Base-by-base conservation (phyloP, 345 rosid genomes). In the Syzygium aromaticum region DNA sequence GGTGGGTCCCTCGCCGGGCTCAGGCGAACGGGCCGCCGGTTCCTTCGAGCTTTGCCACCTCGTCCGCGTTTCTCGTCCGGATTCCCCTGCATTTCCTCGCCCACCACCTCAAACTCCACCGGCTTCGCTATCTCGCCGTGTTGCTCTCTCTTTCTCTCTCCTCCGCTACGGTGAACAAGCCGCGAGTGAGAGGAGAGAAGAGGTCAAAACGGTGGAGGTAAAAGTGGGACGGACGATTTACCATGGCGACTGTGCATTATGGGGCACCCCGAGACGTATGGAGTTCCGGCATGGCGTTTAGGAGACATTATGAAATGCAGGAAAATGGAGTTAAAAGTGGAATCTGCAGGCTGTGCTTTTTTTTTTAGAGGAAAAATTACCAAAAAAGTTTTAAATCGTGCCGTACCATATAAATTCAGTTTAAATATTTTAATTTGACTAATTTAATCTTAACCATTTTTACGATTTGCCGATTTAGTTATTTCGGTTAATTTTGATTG, bases 391-490 rank as follows among this genome's bases (percentile, higher is more conserved):
- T n/a, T n/a, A n/a, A n/a, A n/a, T n/a, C n/a, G n/a, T n/a, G n/a
- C n/a, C n/a, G n/a, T n/a, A n/a, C n/a, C n/a, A n/a, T n/a, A n/a
- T n/a, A n/a, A n/a, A n/a, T n/a, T 59, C 3, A 27, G 11, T 59
- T 0, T 59, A 27, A 2, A 59, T 23, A 4, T 57, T 23, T 23
- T 5, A 57, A 57, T 27, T 25, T 0, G 0, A 1, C 10, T 0
- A n/a, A 61, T 61, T n/a, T n/a, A n/a, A 13, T 61, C 27, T 0
- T 13, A 13, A 27, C 0, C 1, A 0, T 27, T 59, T n/a, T 61
- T 61, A 12, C 0, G 4, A n/a, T n/a, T 61, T 27, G 7, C 3
- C 6, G 13, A n/a, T 61, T 13, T 61, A 3, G 28, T 61, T 3
- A 3, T 3, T 61, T 1, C 1, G 6, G 5, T 19, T 4, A n/a